Conservation (phyloP, 495 filamentous ascomycete species). For the Podospora fimiseda region DNA sequence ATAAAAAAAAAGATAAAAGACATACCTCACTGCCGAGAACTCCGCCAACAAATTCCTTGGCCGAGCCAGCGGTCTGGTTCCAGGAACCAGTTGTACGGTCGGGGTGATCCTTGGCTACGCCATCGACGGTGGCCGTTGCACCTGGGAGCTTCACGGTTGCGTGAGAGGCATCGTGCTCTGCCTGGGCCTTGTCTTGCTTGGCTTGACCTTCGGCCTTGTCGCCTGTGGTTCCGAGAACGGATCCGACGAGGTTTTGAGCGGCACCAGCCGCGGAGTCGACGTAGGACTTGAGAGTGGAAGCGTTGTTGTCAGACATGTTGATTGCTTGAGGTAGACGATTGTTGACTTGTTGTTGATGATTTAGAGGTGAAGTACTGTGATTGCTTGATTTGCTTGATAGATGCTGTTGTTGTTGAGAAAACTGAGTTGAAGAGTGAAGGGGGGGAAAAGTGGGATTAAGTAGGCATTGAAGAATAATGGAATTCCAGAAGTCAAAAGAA, state of each 20-base stretch:
- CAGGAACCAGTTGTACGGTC: conserved; percentile 66
- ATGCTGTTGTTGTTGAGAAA: conserved; percentile 1
- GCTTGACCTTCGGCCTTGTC: conserved; percentile 55
- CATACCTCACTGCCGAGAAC: conserved; percentile 63
- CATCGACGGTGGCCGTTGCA: conserved; percentile 60
- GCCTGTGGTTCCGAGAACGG: conserved; percentile 63
- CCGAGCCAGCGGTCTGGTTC: conserved; percentile 81
- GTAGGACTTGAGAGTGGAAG: conserved; percentile 76
- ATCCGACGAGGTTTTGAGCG: conserved; percentile 65
- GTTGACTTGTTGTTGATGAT: conserved; percentile 8
- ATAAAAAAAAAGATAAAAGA: background rate
- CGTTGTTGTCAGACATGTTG: conserved; percentile 60
- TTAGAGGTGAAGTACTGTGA: too few relatives aligned
- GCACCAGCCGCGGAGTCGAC: conserved; percentile 70
- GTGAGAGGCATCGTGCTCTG: conserved; percentile 64
- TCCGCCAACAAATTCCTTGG: conserved; percentile 76
- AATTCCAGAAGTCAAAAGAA: background rate
- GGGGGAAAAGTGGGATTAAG: background rate
- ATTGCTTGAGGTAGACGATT: conserved; percentile 11
- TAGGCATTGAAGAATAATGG: background rate
- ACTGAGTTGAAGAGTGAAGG: background rate
- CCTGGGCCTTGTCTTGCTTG: conserved; percentile 54
- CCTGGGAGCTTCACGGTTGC: conserved; percentile 65
- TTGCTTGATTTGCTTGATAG: too few relatives aligned
- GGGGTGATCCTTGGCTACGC: conserved; percentile 63